Conservation (phyloP, 352 stramenopile species). For the Pythium monospermum region DNA sequence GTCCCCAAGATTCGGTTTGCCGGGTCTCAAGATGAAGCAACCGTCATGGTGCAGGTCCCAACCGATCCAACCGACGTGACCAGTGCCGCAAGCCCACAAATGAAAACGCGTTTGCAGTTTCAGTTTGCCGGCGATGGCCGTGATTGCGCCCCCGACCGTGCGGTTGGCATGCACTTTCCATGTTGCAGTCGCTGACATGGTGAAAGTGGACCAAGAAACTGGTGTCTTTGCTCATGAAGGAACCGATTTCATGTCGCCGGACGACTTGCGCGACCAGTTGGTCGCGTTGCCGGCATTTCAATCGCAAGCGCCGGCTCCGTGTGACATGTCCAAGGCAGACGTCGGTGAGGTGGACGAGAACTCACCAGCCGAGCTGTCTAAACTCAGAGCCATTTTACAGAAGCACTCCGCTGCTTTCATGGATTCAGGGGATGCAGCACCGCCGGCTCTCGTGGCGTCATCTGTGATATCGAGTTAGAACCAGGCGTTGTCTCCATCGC, state of each 20-base stretch:
- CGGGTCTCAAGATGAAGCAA: too few species aligned
- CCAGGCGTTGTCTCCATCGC: conserved; percentile 6
- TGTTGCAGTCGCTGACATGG: too few species aligned
- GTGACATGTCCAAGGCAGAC: conserved; percentile 9
- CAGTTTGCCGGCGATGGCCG: too few species aligned
- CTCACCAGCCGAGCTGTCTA: background rate
- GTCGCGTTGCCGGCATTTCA: conserved; percentile 7
- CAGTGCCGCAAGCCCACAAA: too few species aligned
- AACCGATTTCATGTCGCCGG: background rate
- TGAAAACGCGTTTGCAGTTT: too few species aligned
- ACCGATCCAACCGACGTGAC: too few species aligned
- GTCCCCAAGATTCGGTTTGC: too few species aligned
- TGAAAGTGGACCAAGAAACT: background rate
- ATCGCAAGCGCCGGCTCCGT: background rate
- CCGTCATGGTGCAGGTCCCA: too few species aligned
- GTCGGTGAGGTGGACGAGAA: conserved; percentile 11
- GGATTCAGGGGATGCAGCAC: conserved; percentile 12
- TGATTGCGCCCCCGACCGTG: too few species aligned
- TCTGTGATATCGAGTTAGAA: conserved; percentile 17
- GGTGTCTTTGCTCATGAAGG: background rate
- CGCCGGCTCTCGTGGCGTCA: conserved; percentile 5
- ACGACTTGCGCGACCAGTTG: conserved; percentile 1
- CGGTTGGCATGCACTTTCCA: too few species aligned
- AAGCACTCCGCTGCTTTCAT: conserved; percentile 4
- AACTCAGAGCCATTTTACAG: background rate